phyloP scores from a whole-genome alignment of 192 early-diverging fungal genomes.

The Entophlyctis luteolus region DNA sequence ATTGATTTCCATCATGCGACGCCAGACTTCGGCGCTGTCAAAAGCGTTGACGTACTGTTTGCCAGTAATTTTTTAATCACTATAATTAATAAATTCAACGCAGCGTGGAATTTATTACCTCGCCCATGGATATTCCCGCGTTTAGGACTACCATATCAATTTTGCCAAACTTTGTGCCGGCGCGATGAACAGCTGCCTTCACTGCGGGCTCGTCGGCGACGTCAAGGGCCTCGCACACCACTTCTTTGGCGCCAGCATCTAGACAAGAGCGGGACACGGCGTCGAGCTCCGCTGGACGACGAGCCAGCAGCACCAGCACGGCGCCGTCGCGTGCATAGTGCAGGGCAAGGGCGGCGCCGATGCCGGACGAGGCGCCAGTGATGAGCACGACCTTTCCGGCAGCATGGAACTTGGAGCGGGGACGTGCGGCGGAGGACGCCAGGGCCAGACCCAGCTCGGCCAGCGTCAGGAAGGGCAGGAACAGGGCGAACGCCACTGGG shows the following conservation, averaged over 20 bases:
- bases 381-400: conserved; percentile 36
- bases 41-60: too few species aligned
- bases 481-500: neutral
- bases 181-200: conserved; percentile 15
- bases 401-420: neutral
- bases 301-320: conserved; percentile 59
- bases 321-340: conserved; percentile 61
- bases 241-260: neutral
- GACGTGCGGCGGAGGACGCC: neutral
- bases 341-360: conserved; percentile 64
- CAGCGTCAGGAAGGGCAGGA: neutral
- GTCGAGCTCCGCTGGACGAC: conserved; percentile 51
- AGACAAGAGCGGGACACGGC: conserved; percentile 46
- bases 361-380: conserved; percentile 77
- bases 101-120: conserved; percentile 38
- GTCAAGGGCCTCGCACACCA: conserved; percentile 33
- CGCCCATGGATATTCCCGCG: conserved; percentile 64
- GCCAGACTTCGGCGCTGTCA: neutral
- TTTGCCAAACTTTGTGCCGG: conserved; percentile 8
- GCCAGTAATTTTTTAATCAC: too few species aligned
- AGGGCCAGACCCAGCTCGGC: neutral
- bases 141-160: conserved; percentile 70
- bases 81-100: too few species aligned
- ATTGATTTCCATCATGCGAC: neutral
- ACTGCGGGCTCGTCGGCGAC: conserved; percentile 53